Evolutionary conservation across 1,284 basidiomycete species (phyloP).

Genomic region (Papiliotrema laurentii): DNA sequence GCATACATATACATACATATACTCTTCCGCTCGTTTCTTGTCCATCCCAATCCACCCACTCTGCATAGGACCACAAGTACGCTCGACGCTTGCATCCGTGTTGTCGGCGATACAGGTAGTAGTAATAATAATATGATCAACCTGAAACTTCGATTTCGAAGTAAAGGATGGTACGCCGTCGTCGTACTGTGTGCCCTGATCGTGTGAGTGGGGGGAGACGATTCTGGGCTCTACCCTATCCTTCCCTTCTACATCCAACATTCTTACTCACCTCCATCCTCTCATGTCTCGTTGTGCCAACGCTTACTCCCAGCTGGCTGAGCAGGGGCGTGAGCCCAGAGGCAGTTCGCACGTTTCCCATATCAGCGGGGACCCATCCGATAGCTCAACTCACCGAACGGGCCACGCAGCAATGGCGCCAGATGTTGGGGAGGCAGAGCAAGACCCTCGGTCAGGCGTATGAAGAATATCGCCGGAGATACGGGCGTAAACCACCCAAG

Average conservation of each 20-base stretch:
- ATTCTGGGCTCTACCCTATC: too few relatives aligned
- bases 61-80: too few relatives aligned
- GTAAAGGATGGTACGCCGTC: not conserved
- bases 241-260: not conserved
- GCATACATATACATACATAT: too few relatives aligned
- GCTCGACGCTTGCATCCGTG: too few relatives aligned
- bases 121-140: too few relatives aligned
- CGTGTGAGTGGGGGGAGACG: not conserved
- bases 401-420: not conserved
- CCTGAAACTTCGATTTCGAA: not conserved
- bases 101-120: too few relatives aligned
- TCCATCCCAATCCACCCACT: too few relatives aligned
- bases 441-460: constrained; percentile 46
- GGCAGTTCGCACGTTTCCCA: not conserved
- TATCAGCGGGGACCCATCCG: not conserved
- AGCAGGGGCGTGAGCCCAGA: too few relatives aligned
- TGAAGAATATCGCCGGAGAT: constrained; percentile 45
- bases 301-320: not conserved
- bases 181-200: not conserved
- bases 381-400: not conserved
- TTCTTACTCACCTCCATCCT: not conserved
- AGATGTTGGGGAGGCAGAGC: constrained; percentile 29
- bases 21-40: too few relatives aligned
- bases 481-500: constrained; percentile 47
- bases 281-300: not conserved